These are phyloP conservation scores for Agaricus subrufescens DNA, from an alignment of 768 basidiomycete species.

Conservation along the genomic window DNA sequence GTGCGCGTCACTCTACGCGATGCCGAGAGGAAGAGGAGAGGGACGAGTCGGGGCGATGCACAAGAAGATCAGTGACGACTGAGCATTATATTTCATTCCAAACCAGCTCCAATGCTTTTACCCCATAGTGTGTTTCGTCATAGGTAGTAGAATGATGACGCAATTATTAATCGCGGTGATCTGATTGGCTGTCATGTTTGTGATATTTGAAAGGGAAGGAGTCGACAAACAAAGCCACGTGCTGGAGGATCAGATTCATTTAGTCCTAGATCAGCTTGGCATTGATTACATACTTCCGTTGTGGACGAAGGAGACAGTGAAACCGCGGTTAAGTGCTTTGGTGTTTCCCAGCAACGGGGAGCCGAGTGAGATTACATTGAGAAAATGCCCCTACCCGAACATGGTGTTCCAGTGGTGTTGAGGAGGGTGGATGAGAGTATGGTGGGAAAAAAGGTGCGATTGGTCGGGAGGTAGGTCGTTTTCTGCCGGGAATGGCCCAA, in stretches of 20 bases:
- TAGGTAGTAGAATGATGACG: background rate
- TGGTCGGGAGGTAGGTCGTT: constrained; percentile 51
- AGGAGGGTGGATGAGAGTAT: constrained; percentile 32
- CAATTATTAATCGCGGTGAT: constrained; percentile 1
- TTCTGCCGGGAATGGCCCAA: background rate
- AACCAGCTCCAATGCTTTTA: background rate
- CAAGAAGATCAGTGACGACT: background rate
- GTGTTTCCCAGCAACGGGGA: background rate
- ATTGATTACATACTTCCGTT: background rate
- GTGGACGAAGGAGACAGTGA: background rate
- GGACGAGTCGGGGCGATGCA: constrained; percentile 2
- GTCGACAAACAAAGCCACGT: constrained; percentile 8
- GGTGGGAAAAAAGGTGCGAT: constrained; percentile 48
- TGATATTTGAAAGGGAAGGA: constrained; percentile 1
- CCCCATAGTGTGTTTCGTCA: background rate
- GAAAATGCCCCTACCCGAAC: constrained; percentile 44
- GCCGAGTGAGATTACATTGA: background rate
- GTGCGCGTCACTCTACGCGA: constrained; percentile 37
- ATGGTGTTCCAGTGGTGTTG: constrained; percentile 40
- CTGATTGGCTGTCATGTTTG: constrained; percentile 8
- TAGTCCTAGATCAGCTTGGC: background rate
- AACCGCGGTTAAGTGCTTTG: background rate
- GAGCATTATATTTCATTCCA: background rate
- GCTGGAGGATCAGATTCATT: constrained; percentile 5
- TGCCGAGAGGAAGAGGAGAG: constrained; percentile 34